A percentile compares a stretch with the other conserved stretches of the same genome.
Evolutionary conservation across 768 basidiomycete genomes (phyloP).

Genomic region (Piloderma croceum): DNA sequence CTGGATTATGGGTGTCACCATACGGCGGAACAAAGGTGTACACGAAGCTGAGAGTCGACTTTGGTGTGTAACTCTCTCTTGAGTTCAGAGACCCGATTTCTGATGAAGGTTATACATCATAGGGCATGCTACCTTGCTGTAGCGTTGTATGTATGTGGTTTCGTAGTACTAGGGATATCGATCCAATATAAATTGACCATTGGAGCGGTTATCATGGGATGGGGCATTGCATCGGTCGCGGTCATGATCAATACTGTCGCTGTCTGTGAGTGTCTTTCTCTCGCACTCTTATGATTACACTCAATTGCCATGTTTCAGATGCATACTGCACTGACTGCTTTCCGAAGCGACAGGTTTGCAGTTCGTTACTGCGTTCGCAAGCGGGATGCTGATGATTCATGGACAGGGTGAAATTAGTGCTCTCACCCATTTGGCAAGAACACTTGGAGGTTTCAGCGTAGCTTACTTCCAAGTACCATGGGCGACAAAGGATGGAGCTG

Average conservation of each 20-base stretch:
- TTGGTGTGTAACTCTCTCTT: conserved; percentile 49
- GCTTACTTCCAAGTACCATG: conserved; percentile 39
- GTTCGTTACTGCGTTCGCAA: conserved; percentile 9
- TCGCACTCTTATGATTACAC: neutral
- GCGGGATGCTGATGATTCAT: too few species aligned
- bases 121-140: conserved; percentile 61
- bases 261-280: conserved; percentile 51
- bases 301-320: conserved; percentile 21
- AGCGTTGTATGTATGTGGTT: conserved; percentile 56
- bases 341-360: conserved; percentile 26
- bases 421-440: conserved; percentile 24
- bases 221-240: conserved; percentile 55
- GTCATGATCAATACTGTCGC: conserved; percentile 60
- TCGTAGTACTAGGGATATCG: conserved; percentile 50
- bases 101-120: too few species aligned
- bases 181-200: conserved; percentile 47
- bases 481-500: conserved; percentile 29
- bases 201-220: conserved; percentile 58
- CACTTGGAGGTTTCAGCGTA: conserved; percentile 28
- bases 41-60: conserved; percentile 58
- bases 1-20: conserved; percentile 40
- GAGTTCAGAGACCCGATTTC: neutral
- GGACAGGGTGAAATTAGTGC: conserved; percentile 28
- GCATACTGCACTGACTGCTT: conserved; percentile 36
- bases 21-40: conserved; percentile 48